phyloP scores from a whole-genome alignment of 768 basidiomycete species.

The Glaciozyma antarctica region DNA sequence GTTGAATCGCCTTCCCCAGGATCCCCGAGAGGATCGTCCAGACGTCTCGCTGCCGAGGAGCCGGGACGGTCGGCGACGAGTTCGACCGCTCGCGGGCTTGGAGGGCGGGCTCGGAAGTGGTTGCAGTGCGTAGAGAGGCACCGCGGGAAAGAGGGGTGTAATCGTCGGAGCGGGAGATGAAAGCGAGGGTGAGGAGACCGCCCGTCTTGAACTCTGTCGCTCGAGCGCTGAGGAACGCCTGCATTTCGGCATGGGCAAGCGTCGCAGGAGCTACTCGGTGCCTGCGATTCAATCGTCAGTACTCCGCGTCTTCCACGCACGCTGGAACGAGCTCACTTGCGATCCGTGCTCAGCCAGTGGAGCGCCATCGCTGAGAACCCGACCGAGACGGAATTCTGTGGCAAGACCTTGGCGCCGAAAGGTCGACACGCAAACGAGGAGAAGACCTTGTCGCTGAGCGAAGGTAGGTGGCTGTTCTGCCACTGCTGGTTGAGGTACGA shows the following conservation, averaged over 20 bases:
- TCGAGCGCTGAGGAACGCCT: slow-evolving; percentile 32
- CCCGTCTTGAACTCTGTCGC: slow-evolving; percentile 33
- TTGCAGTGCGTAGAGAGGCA: background rate
- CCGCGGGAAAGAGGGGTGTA: background rate
- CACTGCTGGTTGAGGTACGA: slow-evolving; percentile 17
- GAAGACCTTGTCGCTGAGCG: slow-evolving; percentile 27
- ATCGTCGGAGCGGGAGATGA: slow-evolving; percentile 28
- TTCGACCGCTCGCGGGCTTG: background rate
- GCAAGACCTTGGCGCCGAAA: slow-evolving; percentile 29
- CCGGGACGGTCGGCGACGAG: slow-evolving; percentile 7
- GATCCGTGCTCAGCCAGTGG: slow-evolving; percentile 30
- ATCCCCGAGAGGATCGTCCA: slow-evolving; percentile 31
- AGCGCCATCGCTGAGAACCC: slow-evolving; percentile 34
- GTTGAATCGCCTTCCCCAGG: slow-evolving; percentile 33
- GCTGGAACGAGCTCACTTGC: slow-evolving; percentile 14
- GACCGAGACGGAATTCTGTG: slow-evolving; percentile 28
- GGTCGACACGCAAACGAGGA: slow-evolving; percentile 21
- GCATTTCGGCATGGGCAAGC: slow-evolving; percentile 32
- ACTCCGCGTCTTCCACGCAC: too few species aligned
- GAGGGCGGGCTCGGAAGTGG: background rate
- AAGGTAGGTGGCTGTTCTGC: slow-evolving; percentile 5
- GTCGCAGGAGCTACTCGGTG: slow-evolving; percentile 23
- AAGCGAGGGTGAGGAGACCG: slow-evolving; percentile 34
- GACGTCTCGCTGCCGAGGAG: slow-evolving; percentile 26
- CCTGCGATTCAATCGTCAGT: background rate